Conservation (phyloP, 2,329 filamentous ascomycete genomes). For the Penicillium sp. region DNA sequence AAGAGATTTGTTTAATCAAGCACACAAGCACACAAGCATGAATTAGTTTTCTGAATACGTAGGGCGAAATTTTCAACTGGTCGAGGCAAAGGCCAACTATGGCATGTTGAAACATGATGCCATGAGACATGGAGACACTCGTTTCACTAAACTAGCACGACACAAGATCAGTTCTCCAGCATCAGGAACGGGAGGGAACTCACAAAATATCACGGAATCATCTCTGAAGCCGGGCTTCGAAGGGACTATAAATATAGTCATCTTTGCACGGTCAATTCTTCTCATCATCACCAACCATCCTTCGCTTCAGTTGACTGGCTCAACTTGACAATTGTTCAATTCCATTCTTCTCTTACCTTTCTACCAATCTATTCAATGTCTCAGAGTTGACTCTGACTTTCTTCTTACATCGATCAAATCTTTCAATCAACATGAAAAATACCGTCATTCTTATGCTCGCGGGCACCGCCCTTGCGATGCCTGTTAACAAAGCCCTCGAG, state of each 20-base stretch:
- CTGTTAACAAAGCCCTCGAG: conserved; percentile 15
- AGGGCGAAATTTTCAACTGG: neutral
- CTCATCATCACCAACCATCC: conserved; percentile 11
- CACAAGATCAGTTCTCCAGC: neutral
- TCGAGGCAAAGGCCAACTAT: neutral
- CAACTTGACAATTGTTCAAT: conserved; percentile 10
- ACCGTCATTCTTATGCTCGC: conserved; percentile 15
- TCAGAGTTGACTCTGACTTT: conserved; percentile 9
- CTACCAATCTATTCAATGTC: neutral
- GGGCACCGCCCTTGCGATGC: conserved; percentile 15
- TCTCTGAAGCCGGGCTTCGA: neutral
- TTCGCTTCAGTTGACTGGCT: conserved; percentile 21
- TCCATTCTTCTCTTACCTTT: neutral
- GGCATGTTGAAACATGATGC: neutral
- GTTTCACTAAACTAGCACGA: neutral
- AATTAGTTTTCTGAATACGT: neutral
- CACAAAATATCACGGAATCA: neutral
- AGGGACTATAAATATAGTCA: neutral
- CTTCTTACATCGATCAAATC: neutral
- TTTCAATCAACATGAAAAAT: conserved; percentile 18
- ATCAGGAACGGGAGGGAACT: neutral
- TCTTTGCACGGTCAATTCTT: neutral
- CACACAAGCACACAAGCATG: neutral
- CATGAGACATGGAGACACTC: neutral
- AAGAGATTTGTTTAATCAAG: no score